These are phyloP conservation scores for Cerioporus squamosus DNA, from an alignment of 1,284 basidiomycete genomes.

Conservation along the genomic window DNA sequence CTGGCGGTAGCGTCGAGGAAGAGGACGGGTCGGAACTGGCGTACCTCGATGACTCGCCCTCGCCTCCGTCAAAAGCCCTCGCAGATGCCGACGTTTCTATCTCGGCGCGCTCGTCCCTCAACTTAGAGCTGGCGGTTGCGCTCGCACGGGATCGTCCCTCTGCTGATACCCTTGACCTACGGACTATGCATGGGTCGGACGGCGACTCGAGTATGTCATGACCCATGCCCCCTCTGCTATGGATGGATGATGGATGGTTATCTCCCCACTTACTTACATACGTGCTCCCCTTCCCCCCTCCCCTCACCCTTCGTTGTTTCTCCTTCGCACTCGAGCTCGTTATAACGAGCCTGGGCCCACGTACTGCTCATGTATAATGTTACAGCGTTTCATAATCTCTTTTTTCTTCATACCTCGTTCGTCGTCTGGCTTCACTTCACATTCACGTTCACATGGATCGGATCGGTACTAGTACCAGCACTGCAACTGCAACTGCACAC, in stretches of 20 bases:
- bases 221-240: not conserved
- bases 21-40: conserved; percentile 3
- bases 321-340: not conserved
- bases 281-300: not conserved
- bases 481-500: no score
- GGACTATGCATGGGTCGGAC: not conserved
- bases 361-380: conserved; percentile 11
- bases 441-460: no score
- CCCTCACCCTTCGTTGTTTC: not conserved
- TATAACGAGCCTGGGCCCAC: no score
- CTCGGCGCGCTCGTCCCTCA: no score
- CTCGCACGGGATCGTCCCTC: not conserved
- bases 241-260: not conserved
- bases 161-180: not conserved
- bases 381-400: conserved; percentile 12
- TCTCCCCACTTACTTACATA: no score
- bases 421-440: no score
- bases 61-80: not conserved
- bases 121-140: not conserved
- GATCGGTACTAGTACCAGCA: no score
- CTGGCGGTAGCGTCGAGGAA: not conserved
- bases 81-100: no score
- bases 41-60: conserved; percentile 11
- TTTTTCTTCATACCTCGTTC: no score
- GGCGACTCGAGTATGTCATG: not conserved